Conservation (phyloP, 768 basidiomycete species). For the Collybia nuda region DNA sequence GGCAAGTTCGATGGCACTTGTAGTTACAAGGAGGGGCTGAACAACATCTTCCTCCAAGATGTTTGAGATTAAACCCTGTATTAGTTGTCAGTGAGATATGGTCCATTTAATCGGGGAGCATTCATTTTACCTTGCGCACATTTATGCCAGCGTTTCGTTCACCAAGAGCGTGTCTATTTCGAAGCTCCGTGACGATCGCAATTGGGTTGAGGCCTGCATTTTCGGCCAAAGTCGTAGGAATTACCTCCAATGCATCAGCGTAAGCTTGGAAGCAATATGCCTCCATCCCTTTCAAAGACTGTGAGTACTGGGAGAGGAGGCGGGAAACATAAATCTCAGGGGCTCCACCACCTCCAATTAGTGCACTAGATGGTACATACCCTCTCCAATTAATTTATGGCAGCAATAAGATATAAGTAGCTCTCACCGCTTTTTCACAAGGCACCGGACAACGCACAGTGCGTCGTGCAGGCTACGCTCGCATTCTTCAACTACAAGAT, state of each 20-base stretch:
- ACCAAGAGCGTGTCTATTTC: constrained; percentile 95
- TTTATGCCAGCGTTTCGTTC: constrained; percentile 97
- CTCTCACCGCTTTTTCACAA: constrained; percentile 93
- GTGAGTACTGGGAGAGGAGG: constrained; percentile 84
- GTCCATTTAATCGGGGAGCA: background rate
- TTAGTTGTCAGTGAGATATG: background rate
- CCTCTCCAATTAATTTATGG: background rate
- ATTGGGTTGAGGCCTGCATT: constrained; percentile 99
- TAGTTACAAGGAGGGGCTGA: constrained; percentile 92
- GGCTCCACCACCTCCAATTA: constrained; percentile 95
- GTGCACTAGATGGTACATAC: constrained; percentile 47
- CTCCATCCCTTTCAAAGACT: constrained; percentile 96
- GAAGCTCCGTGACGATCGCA: constrained; percentile 94
- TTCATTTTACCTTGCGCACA: constrained; percentile 79
- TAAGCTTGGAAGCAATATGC: constrained; percentile 99
- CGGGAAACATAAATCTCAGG: constrained; percentile 98
- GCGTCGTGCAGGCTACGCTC: constrained; percentile 98
- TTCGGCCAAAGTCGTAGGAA: constrained; percentile 96
- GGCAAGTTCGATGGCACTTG: constrained; percentile 91
- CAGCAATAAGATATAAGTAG: background rate
- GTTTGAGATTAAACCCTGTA: constrained; percentile 92
- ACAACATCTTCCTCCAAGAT: constrained; percentile 97
- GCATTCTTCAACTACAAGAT: constrained; percentile 92
- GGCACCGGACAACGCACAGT: constrained; percentile 96
- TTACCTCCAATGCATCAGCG: constrained; percentile 96